Conservation (phyloP, 1,284 basidiomycete species). For the Malassezia psittaci region DNA sequence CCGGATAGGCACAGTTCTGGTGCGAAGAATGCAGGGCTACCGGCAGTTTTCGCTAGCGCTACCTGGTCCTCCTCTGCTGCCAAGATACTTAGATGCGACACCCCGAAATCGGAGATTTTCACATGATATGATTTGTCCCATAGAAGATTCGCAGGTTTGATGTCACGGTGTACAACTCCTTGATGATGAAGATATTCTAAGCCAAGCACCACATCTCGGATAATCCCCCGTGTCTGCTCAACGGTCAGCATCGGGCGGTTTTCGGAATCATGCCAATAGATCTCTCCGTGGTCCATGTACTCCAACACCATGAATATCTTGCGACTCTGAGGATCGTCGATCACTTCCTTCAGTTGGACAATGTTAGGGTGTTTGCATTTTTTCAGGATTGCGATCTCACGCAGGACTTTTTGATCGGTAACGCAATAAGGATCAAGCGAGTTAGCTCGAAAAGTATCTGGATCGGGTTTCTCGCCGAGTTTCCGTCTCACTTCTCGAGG, state of each 20-base stretch:
- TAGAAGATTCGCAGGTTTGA: slow-evolving; percentile 94
- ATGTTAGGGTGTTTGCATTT: slow-evolving; percentile 78
- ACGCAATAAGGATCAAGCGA: slow-evolving; percentile 1
- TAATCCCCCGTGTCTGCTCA: slow-evolving; percentile 70
- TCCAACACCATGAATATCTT: slow-evolving; percentile 97
- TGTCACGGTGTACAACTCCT: slow-evolving; percentile 97
- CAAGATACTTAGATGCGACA: slow-evolving; percentile 85
- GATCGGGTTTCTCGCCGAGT: slow-evolving; percentile 24
- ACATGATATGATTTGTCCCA: slow-evolving; percentile 68
- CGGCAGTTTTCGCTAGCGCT: slow-evolving; percentile 82
- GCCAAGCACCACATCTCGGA: slow-evolving; percentile 83
- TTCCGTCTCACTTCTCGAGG: slow-evolving; percentile 37
- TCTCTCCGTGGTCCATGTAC: slow-evolving; percentile 85
- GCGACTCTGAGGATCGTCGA: slow-evolving; percentile 79
- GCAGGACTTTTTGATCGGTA: slow-evolving; percentile 42
- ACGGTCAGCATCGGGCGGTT: slow-evolving; percentile 63
- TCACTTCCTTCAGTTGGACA: slow-evolving; percentile 82
- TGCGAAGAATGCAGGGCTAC: slow-evolving; percentile 93
- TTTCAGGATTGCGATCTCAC: slow-evolving; percentile 92
- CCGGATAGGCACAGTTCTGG: slow-evolving; percentile 68
- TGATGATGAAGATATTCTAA: slow-evolving; percentile 91
- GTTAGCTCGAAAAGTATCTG: slow-evolving; percentile 11
- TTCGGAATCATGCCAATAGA: slow-evolving; percentile 63
- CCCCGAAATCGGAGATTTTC: slow-evolving; percentile 97
- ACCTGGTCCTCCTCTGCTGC: slow-evolving; percentile 39